Evolutionary conservation across 1,139 yeast genomes (phyloP).

Genomic region (Pichia kudriavzevii): DNA sequence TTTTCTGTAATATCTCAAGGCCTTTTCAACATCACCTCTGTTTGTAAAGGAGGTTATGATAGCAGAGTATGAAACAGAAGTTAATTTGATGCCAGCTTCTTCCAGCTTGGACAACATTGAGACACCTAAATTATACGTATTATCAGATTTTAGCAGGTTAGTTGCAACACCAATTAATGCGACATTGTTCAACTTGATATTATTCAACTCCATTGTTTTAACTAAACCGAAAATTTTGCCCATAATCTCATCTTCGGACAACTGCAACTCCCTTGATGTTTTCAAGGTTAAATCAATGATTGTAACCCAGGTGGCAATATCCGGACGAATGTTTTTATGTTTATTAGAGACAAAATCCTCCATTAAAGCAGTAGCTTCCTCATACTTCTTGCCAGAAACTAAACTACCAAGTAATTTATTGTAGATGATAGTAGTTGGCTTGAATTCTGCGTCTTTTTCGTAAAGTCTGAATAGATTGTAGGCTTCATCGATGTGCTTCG

Average conservation of each 20-base stretch:
- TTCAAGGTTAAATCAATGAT: slow-evolving; percentile 52
- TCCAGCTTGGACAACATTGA: slow-evolving; percentile 39
- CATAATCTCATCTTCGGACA: slow-evolving; percentile 31
- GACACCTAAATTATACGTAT: slow-evolving; percentile 48
- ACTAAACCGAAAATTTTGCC: slow-evolving; percentile 31
- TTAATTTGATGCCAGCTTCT: slow-evolving; percentile 30
- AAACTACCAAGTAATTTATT: slow-evolving; percentile 33
- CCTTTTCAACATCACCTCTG: slow-evolving; percentile 41
- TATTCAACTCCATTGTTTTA: slow-evolving; percentile 35
- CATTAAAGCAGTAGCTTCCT: slow-evolving; percentile 31
- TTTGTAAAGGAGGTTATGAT: slow-evolving; percentile 53
- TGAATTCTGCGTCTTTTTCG: slow-evolving; percentile 15
- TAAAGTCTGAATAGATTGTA: slow-evolving; percentile 19
- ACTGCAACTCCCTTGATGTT: slow-evolving; percentile 33
- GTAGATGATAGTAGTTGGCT: slow-evolving; percentile 32
- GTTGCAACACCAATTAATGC: slow-evolving; percentile 51
- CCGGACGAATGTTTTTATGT: slow-evolving; percentile 34
- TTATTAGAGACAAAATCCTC: slow-evolving; percentile 28
- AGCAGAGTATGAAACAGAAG: slow-evolving; percentile 41
- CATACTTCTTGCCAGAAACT: slow-evolving; percentile 26
- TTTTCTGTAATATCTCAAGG: slow-evolving; percentile 41
- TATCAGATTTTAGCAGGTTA: slow-evolving; percentile 44
- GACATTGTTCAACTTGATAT: slow-evolving; percentile 40
- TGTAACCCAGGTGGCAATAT: slow-evolving; percentile 60
- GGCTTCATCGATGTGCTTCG: slow-evolving; percentile 19